These are phyloP conservation scores for Trypanosomatidae sp. DNA, from an alignment of 208 protist genomes.

Conservation along the genomic window DNA sequence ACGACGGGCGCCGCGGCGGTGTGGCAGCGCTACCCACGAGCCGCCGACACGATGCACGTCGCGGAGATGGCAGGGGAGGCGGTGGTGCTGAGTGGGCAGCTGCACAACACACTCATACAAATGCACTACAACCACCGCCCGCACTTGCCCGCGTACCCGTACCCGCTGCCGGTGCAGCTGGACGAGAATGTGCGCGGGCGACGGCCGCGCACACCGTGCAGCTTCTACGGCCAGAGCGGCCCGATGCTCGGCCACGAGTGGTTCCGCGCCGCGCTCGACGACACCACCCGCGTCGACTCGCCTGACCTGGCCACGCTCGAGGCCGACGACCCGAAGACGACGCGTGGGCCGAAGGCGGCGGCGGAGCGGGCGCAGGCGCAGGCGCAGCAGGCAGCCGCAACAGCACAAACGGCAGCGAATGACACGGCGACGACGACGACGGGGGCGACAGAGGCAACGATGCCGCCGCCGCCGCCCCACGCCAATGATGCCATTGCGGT, in stretches of 20 bases:
- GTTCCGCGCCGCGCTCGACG: slow-evolving; percentile 29
- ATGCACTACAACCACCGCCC: slow-evolving; percentile 25
- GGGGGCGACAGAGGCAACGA: too few species aligned
- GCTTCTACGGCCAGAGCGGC: slow-evolving; percentile 41
- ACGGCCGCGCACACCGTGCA: slow-evolving; percentile 39
- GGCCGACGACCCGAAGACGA: too few species aligned
- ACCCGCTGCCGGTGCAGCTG: slow-evolving; percentile 17
- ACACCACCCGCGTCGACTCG: slow-evolving; percentile 15
- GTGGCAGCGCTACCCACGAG: background rate
- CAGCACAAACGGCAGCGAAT: too few species aligned
- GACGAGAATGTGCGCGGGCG: slow-evolving; percentile 17
- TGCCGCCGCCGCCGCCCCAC: too few species aligned
- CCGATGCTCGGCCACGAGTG: slow-evolving; percentile 22
- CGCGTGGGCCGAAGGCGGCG: too few species aligned
- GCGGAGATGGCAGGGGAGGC: slow-evolving; percentile 36
- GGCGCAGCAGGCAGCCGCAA: too few species aligned
- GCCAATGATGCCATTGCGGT: too few species aligned
- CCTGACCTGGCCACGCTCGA: slow-evolving; percentile 32
- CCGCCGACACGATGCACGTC: background rate
- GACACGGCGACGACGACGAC: too few species aligned
- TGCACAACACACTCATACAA: slow-evolving; percentile 45
- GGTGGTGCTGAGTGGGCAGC: slow-evolving; percentile 21
- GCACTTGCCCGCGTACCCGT: slow-evolving; percentile 20
- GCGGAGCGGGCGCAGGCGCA: too few species aligned
- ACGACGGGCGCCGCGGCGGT: background rate